Conservation (phyloP, 2,329 filamentous ascomycete species). For the Beauveria brongniartii region DNA sequence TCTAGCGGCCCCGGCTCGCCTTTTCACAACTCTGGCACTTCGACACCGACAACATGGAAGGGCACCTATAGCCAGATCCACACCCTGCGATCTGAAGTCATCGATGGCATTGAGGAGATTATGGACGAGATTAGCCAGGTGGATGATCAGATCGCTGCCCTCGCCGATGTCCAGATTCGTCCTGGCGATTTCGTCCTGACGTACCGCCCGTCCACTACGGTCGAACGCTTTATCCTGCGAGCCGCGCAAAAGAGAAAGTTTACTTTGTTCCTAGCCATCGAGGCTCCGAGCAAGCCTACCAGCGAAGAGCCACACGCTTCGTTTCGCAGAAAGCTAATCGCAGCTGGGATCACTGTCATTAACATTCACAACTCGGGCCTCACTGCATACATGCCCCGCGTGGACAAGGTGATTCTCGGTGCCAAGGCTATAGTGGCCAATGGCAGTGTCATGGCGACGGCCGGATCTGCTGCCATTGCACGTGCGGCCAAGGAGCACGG, state of each 20-base stretch:
- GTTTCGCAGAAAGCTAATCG: conserved; percentile 70
- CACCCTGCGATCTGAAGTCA: conserved; percentile 80
- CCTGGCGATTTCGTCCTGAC: conserved; percentile 89
- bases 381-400: conserved; percentile 88
- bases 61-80: conserved; percentile 39
- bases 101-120: conserved; percentile 91
- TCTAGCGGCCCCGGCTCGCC: conserved; percentile 35
- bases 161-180: conserved; percentile 86
- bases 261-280: conserved; percentile 78
- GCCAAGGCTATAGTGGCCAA: conserved; percentile 84
- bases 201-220: conserved; percentile 75
- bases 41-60: conserved; percentile 37
- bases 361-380: conserved; percentile 77
- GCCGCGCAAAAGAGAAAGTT: conserved; percentile 87
- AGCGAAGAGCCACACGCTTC: conserved; percentile 37
- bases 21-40: conserved; percentile 38
- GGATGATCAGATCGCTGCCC: conserved; percentile 84
- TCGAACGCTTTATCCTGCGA: conserved; percentile 81
- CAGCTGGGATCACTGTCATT: conserved; percentile 73
- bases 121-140: conserved; percentile 90
- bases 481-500: conserved; percentile 75
- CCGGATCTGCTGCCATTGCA: conserved; percentile 76
- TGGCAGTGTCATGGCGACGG: conserved; percentile 75
- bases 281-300: conserved; percentile 31
- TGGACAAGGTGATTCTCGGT: conserved; percentile 90